phyloP scores from a whole-genome alignment of 2,329 filamentous ascomycete species.

The Neurospora sp. region DNA sequence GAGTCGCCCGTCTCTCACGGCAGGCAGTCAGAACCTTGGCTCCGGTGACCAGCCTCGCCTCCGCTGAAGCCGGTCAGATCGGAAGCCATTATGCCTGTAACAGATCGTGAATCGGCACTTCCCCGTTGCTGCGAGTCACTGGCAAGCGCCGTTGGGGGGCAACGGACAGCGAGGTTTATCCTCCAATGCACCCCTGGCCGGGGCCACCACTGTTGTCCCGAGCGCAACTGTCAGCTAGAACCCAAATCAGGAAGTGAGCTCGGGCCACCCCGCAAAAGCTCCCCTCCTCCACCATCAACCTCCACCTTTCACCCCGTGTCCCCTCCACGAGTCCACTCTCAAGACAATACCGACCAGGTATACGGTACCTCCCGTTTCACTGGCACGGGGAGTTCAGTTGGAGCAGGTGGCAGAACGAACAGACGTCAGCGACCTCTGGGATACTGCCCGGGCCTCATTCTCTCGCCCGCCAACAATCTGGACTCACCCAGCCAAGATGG shows the following conservation, averaged over 20 bases:
- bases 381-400: not conserved
- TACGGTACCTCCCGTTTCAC: not conserved
- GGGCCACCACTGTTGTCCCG: not conserved
- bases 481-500: constrained; percentile 47
- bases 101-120: not conserved
- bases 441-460: not conserved
- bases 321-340: not conserved
- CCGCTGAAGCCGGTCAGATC: not conserved
- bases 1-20: not conserved
- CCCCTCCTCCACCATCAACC: not conserved
- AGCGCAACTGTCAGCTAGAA: not conserved
- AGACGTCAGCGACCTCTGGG: not conserved
- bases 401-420: not conserved
- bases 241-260: not conserved
- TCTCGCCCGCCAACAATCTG: constrained; percentile 7
- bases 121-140: not conserved
- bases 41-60: not conserved
- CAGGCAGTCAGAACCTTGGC: not conserved
- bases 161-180: not conserved
- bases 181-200: not conserved
- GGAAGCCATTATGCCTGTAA: not conserved
- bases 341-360: not conserved
- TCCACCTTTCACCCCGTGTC: not conserved
- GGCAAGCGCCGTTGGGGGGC: not conserved
- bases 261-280: not conserved